Base-by-base conservation (phyloP, 352 stramenopile species). In the Phytophthora citrophthora region DNA sequence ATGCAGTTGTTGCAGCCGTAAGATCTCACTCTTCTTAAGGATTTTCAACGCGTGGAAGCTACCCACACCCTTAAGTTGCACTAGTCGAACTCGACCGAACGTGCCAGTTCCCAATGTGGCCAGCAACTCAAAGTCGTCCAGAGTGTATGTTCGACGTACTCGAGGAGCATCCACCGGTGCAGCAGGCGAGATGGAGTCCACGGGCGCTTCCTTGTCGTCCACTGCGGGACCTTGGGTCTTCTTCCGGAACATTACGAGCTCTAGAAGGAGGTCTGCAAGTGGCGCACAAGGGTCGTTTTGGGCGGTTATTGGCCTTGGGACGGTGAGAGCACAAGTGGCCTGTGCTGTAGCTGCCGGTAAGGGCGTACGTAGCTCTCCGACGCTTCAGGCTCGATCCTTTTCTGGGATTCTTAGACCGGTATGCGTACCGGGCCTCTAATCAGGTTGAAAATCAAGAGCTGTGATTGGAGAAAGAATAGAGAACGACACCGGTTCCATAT, bases 21-120 rank as follows among this genome's bases (percentile, higher is more conserved):
- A 65, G 57, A 98, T 96, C 53, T 96, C 84, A 48, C 79, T 88
- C 72, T 98, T 98, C 68, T 97, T 97, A 12, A 97, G 73, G 64
- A 97, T 97, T 62, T 97, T 97, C 20, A 97, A 76, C 5, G 91
- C 91, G 53, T 94, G 89, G 54, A 83, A 95, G 1, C 72, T 76
- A 0, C 78, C 79, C 5, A 63, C 76, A 15, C 74, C 65, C 20
- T 86, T 86, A 26, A 91, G 69, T 18, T 91, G 77, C 44, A 95
- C 89, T 5, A 97, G 76, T 3, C 89, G 79, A 38, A 97, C 91
- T 26, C 91, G 81, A 3, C 91, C 91, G 65, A 97, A 97, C 3
- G 91, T 97, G 24, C 91, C 91, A 7, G 90, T 96, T 9, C 86
- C 87, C 5, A 96, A 64, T 13, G 88, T 96, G 15, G 85, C 81